These are phyloP conservation scores for Boeremia lycopersici DNA, from an alignment of 2,329 filamentous ascomycete genomes.

Conservation along the genomic window DNA sequence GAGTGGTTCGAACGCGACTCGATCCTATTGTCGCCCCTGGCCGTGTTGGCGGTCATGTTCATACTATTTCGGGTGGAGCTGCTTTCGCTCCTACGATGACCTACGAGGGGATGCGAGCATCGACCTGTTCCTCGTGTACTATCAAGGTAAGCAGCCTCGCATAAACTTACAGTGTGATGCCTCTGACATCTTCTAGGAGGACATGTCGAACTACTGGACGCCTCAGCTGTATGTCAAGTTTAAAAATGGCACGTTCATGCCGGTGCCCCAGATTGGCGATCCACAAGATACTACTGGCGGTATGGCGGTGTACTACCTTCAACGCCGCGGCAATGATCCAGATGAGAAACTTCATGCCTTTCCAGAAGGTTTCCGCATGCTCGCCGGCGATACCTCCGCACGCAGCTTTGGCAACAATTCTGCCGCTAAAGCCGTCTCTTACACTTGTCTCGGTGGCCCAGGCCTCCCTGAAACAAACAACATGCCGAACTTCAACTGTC, in stretches of 20 bases:
- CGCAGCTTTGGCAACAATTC: slow-evolving; percentile 58
- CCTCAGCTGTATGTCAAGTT: slow-evolving; percentile 70
- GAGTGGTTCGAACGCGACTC: slow-evolving; percentile 54
- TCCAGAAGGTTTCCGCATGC: slow-evolving; percentile 72
- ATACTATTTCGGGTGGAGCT: slow-evolving; percentile 73
- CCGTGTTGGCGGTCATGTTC: slow-evolving; percentile 64
- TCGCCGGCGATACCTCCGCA: slow-evolving; percentile 68
- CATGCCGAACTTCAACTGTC: slow-evolving; percentile 73
- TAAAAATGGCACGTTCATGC: slow-evolving; percentile 55
- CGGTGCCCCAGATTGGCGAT: slow-evolving; percentile 64
- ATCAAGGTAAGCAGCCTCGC: slow-evolving; percentile 56
- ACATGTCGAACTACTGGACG: slow-evolving; percentile 74
- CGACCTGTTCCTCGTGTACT: slow-evolving; percentile 70
- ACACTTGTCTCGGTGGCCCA: slow-evolving; percentile 59
- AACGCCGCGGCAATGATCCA: slow-evolving; percentile 54
- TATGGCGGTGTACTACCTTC: slow-evolving; percentile 77
- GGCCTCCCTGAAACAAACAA: slow-evolving; percentile 52
- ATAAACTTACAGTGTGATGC: fast-evolving
- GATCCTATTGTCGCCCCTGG: slow-evolving; percentile 75
- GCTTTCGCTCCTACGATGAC: slow-evolving; percentile 68
- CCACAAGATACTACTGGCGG: slow-evolving; percentile 57
- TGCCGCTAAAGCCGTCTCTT: slow-evolving; percentile 59
- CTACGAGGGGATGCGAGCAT: slow-evolving; percentile 65
- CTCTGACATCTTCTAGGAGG: slow-evolving; percentile 19
- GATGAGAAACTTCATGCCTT: slow-evolving; percentile 71